Conservation (phyloP, 2,329 filamentous ascomycete species). For the Fusarium sp. region DNA sequence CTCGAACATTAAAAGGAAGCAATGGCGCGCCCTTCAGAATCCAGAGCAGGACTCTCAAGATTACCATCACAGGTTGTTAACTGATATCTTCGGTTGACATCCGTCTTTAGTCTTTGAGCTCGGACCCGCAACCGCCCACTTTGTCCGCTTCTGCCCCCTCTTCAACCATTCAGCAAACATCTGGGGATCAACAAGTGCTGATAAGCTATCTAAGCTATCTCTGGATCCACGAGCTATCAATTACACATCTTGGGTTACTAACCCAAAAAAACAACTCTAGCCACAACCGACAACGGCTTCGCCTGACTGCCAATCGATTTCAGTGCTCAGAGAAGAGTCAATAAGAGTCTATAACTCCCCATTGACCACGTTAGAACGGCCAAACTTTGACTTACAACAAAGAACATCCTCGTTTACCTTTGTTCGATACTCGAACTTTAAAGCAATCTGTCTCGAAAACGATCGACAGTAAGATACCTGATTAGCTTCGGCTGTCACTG, state of each 20-base stretch:
- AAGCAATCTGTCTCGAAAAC: not conserved
- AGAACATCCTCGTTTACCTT: not conserved
- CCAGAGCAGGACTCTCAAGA: constrained; percentile 1
- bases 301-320: constrained; percentile 17
- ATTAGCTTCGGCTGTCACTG: constrained; percentile 3
- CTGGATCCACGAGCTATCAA: constrained; percentile 35
- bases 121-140: constrained; percentile 39
- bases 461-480: constrained; percentile 20
- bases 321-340: constrained; percentile 10
- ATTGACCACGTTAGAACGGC: constrained; percentile 12
- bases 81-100: constrained; percentile 22
- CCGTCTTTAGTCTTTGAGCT: constrained; percentile 14
- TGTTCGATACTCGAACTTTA: not conserved
- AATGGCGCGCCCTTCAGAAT: not conserved
- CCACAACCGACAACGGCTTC: constrained; percentile 35
- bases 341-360: constrained; percentile 23
- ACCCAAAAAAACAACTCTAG: constrained; percentile 30
- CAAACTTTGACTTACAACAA: not conserved
- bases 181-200: constrained; percentile 29
- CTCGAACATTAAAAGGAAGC: constrained; percentile 20
- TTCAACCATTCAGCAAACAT: constrained; percentile 33
- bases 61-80: constrained; percentile 21
- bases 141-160: constrained; percentile 21
- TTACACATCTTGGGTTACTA: constrained; percentile 32
- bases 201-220: constrained; percentile 50